phyloP scores from a whole-genome alignment of 257 asterid species.

The Ilex aquifolium region DNA sequence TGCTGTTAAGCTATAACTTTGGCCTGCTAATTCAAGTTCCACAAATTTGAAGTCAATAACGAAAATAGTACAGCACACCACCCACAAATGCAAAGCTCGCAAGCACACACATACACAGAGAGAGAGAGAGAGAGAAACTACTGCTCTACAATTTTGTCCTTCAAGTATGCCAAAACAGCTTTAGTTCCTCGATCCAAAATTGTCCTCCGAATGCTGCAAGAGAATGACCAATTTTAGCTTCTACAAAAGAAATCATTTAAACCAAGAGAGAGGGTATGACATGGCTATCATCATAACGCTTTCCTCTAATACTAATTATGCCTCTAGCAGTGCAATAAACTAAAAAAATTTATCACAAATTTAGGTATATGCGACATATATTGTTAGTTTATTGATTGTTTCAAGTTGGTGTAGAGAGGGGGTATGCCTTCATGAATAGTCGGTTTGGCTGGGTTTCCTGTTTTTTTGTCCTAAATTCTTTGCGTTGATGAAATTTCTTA shows the following conservation, averaged over 20 bases:
- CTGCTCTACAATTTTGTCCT: slow-evolving; percentile 63
- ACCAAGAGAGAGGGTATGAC: neutral
- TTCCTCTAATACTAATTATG: neutral
- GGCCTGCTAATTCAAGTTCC: too few species aligned
- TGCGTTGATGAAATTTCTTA: neutral
- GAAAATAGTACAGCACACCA: too few species aligned
- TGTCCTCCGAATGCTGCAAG: slow-evolving; percentile 80
- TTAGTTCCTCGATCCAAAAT: slow-evolving; percentile 87
- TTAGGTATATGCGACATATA: neutral
- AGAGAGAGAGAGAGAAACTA: slow-evolving; percentile 7
- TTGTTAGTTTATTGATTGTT: neutral
- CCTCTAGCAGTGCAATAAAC: neutral
- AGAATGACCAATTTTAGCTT: neutral
- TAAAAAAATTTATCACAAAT: neutral
- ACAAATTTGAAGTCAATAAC: too few species aligned
- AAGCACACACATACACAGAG: too few species aligned
- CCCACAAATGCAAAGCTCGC: too few species aligned
- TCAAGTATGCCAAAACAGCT: slow-evolving; percentile 62
- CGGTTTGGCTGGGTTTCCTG: neutral
- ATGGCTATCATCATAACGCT: neutral
- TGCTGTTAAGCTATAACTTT: too few species aligned
- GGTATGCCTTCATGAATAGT: too few species aligned
- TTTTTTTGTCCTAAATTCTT: neutral
- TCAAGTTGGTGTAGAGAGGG: neutral
- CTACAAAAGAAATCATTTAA: neutral